Evolutionary conservation across 768 basidiomycete genomes (phyloP).

Genomic region (Hortiboletus campestris): DNA sequence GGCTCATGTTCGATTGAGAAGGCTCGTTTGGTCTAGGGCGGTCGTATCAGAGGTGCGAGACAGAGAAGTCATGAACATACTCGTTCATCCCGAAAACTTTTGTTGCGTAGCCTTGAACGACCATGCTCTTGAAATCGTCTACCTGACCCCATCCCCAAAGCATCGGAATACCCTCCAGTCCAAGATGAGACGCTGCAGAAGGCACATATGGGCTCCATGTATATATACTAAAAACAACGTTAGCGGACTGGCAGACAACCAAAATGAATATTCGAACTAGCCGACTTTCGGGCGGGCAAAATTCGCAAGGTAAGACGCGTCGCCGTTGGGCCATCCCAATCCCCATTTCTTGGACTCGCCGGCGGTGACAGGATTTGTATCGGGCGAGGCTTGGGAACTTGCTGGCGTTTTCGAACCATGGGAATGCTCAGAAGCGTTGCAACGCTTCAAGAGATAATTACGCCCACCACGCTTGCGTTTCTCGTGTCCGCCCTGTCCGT

Average conservation of each 20-base stretch:
- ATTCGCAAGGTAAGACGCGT: conserved; percentile 46
- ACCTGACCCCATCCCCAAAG: conserved; percentile 64
- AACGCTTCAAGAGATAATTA: conserved; percentile 15
- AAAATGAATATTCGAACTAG: conserved; percentile 35
- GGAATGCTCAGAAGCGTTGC: conserved; percentile 11
- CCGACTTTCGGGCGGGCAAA: conserved; percentile 46
- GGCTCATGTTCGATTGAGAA: conserved; percentile 63
- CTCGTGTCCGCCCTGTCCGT: conserved; percentile 6
- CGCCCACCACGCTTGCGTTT: conserved; percentile 17
- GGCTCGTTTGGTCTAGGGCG: conserved; percentile 61
- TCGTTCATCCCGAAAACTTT: conserved; percentile 75
- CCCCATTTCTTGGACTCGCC: conserved; percentile 49
- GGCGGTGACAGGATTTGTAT: background rate
- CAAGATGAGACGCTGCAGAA: conserved; percentile 38
- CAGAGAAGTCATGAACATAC: conserved; percentile 40
- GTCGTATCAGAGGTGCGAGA: background rate
- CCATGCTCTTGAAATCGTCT: conserved; percentile 43
- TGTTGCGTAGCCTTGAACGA: conserved; percentile 52
- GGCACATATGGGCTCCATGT: conserved; percentile 65
- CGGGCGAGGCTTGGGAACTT: background rate
- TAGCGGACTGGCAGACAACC: background rate
- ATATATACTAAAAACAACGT: conserved; percentile 43
- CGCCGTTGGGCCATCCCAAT: conserved; percentile 64
- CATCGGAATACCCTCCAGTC: conserved; percentile 64
- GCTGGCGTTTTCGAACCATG: conserved; percentile 1